A percentile compares a stretch with the other conserved stretches of the same genome.
These are phyloP conservation scores for Kurtzmaniella quercitrusa DNA, from an alignment of 1,139 yeast species.

Conservation along the genomic window DNA sequence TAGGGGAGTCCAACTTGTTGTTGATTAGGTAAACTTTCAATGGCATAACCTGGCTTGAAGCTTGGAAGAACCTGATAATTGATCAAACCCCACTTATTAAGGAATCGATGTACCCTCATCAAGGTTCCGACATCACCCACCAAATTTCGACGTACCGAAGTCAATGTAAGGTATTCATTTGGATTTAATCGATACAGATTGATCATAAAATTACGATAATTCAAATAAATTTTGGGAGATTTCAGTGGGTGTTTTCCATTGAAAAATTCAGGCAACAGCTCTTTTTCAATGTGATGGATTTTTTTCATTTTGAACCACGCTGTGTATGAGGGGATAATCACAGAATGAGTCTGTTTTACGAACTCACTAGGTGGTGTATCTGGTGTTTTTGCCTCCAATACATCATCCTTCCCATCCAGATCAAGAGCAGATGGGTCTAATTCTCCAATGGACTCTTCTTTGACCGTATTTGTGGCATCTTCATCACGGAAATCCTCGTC, in stretches of 20 bases:
- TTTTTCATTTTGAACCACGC: conserved; percentile 81
- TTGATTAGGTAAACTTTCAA: conserved; percentile 55
- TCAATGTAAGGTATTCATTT: conserved; percentile 84
- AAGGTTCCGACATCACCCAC: conserved; percentile 96
- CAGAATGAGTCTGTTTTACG: conserved; percentile 71
- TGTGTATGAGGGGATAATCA: conserved; percentile 90
- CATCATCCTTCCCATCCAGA: conserved; percentile 15
- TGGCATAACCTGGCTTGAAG: conserved; percentile 56
- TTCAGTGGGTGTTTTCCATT: conserved; percentile 70
- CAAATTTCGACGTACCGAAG: conserved; percentile 90
- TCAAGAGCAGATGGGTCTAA: conserved; percentile 7
- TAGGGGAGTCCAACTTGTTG: conserved; percentile 50
- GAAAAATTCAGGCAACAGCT: conserved; percentile 90
- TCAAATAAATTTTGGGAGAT: conserved; percentile 81
- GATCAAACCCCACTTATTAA: conserved; percentile 94
- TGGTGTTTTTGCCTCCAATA: conserved; percentile 31
- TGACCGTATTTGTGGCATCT: conserved; percentile 12
- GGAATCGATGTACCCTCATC: conserved; percentile 82
- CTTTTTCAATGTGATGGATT: conserved; percentile 59
- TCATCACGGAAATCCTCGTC: conserved; percentile 2
- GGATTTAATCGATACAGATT: conserved; percentile 92
- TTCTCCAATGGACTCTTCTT: conserved; percentile 8
- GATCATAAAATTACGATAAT: conserved; percentile 90
- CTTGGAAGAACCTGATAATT: conserved; percentile 86
- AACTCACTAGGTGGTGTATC: conserved; percentile 17